Evolutionary conservation across 495 filamentous ascomycete species (phyloP).

Genomic region (Durotheca rogersii): DNA sequence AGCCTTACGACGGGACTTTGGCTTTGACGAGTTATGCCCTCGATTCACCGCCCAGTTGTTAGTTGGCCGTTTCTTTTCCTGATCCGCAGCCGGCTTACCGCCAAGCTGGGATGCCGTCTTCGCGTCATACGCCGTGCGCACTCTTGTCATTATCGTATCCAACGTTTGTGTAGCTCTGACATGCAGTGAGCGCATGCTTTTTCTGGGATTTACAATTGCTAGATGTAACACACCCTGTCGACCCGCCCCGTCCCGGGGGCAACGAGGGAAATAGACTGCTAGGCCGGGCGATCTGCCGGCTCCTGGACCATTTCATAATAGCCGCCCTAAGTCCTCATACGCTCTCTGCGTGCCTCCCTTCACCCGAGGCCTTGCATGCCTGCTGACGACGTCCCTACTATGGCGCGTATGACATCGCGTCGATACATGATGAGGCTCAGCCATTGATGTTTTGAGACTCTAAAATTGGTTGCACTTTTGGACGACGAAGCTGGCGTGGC

Average conservation of each 20-base stretch:
- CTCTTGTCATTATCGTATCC: slow-evolving; percentile 2
- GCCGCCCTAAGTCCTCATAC: slow-evolving; percentile 1
- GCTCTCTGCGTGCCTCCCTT: slow-evolving; percentile 19
- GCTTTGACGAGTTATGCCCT: slow-evolving; percentile 1
- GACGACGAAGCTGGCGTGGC: slow-evolving; percentile 1
- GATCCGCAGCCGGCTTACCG: slow-evolving; percentile 7
- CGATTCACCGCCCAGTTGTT: background rate
- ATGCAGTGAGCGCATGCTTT: slow-evolving; percentile 15
- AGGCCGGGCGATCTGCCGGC: slow-evolving; percentile 6
- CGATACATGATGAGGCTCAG: slow-evolving; percentile 4
- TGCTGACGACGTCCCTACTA: background rate
- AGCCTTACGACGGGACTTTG: slow-evolving; percentile 16
- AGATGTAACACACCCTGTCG: background rate
- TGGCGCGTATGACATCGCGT: background rate
- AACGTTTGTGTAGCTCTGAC: slow-evolving; percentile 23
- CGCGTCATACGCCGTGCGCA: slow-evolving; percentile 3
- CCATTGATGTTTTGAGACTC: slow-evolving; percentile 8
- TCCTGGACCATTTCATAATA: slow-evolving; percentile 22
- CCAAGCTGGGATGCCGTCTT: slow-evolving; percentile 8
- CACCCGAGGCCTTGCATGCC: slow-evolving; percentile 2
- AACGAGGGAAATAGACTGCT: background rate
- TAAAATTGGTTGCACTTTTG: slow-evolving; percentile 5
- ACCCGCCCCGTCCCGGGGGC: background rate
- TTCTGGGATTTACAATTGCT: background rate
- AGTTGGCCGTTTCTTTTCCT: background rate